Evolutionary conservation across 345 rosid genomes (phyloP).

Genomic region (Hypericum perforatum): DNA sequence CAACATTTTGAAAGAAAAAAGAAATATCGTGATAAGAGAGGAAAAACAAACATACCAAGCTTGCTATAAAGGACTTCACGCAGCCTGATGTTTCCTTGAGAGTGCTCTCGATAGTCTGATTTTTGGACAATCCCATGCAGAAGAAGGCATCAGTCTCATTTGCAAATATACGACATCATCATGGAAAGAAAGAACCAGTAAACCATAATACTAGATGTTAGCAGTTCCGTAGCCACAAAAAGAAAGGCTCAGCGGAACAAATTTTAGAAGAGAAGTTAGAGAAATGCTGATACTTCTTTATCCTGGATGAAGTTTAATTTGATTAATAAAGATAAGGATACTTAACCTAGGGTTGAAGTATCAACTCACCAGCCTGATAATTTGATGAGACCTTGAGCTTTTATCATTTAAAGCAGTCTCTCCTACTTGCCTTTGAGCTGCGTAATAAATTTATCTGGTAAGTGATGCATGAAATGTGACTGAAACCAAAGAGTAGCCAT

Average conservation of each 20-base stretch:
- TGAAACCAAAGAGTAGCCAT: too few species aligned
- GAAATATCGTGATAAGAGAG: slow-evolving; percentile 11
- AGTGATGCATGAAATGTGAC: too few species aligned
- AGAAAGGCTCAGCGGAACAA: too few species aligned
- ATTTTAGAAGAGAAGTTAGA: too few species aligned
- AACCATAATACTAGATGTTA: background rate
- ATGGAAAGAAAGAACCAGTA: background rate
- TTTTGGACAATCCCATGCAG: slow-evolving; percentile 13
- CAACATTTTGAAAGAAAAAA: slow-evolving; percentile 3
- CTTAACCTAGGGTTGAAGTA: background rate
- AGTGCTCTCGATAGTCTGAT: slow-evolving; percentile 80
- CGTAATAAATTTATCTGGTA: slow-evolving; percentile 8
- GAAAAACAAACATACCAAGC: slow-evolving; percentile 47
- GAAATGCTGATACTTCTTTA: too few species aligned
- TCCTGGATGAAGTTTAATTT: too few species aligned
- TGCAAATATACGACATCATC: background rate
- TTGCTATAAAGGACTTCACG: slow-evolving; percentile 77
- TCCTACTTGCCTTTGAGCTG: slow-evolving; percentile 96
- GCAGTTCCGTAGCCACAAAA: too few species aligned
- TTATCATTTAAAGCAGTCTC: slow-evolving; percentile 87
- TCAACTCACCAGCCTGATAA: slow-evolving; percentile 73
- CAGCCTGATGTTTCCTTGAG: slow-evolving; percentile 64
- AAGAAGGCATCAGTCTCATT: slow-evolving; percentile 13
- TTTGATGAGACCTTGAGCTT: slow-evolving; percentile 97
- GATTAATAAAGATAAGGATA: background rate